A percentile compares a stretch with the other conserved stretches of the same genome.
These are phyloP conservation scores for Bremia lactucae DNA, from an alignment of 352 stramenopile species.

Conservation along the genomic window DNA sequence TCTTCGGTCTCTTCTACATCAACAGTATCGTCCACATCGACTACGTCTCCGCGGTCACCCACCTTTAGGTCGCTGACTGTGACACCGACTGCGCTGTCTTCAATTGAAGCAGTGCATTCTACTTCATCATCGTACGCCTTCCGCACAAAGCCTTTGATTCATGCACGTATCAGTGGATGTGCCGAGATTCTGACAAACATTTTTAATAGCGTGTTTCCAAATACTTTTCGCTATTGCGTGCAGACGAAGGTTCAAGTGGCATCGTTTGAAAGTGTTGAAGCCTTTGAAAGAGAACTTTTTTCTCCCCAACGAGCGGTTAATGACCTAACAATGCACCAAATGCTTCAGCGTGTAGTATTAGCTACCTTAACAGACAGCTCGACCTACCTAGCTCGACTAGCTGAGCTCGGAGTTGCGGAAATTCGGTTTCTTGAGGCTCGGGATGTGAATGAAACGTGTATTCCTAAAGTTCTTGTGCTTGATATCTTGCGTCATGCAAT, in stretches of 20 bases:
- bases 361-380: constrained; percentile 35
- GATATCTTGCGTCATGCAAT: constrained; percentile 51
- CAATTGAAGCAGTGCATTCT: constrained; percentile 9
- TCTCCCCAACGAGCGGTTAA: constrained; percentile 35
- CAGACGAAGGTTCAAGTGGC: constrained; percentile 54
- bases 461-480: constrained; percentile 39
- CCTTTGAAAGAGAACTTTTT: constrained; percentile 62
- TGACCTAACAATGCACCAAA: constrained; percentile 41
- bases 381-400: constrained; percentile 34
- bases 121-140: constrained; percentile 31
- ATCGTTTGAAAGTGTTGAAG: constrained; percentile 62
- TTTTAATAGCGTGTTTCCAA: constrained; percentile 55
- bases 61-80: constrained; percentile 12
- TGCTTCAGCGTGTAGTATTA: constrained; percentile 46
- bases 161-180: constrained; percentile 51
- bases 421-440: constrained; percentile 59
- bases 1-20: constrained; percentile 32
- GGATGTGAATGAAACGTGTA: constrained; percentile 28
- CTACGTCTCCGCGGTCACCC: constrained; percentile 23
- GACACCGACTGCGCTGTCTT: constrained; percentile 20
- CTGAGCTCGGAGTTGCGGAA: constrained; percentile 48
- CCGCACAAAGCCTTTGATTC: constrained; percentile 23
- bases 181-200: constrained; percentile 58
- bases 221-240: constrained; percentile 70
- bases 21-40: constrained; percentile 32